Base-by-base conservation (phyloP, 306 rosid species). In the Herpetospermum pedunculosum region DNA sequence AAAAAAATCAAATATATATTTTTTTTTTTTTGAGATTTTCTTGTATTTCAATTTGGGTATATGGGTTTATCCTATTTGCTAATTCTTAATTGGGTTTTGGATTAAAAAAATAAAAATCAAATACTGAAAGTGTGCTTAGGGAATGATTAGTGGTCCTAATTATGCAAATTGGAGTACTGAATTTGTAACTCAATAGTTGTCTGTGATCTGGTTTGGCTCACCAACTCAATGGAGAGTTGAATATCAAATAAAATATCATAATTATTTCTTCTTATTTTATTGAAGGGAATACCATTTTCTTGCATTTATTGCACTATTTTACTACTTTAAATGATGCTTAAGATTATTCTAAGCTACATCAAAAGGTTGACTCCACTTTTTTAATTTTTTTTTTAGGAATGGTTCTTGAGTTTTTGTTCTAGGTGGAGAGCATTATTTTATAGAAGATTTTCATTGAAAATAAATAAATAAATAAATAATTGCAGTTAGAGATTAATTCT, bases 261-360 rank as follows among this genome's bases (percentile, higher is more conserved):
- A 9, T 38, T 38, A 2, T 67, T 67, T 41, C 35, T 25, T 2
- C 73, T 68, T 68, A 68, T 68, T 68, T 41, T 68, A 41, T 68
- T 67, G 35, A 67, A 67, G 52, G 52, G 72, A 67, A 40, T 67
- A 67, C 50, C 72, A 67, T 38, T 40, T 67, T 40, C 52, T 23
- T 40, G 53, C 73, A 68, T 68, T 68, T 13, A 5, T 25, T 68
- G 21, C 54, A 68, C 14, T 68, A 68, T 25, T 68, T 68, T 44
- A 2, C 73, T 25, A 44, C 73, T 68, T 68, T 68, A 43, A 25
- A 68, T 43, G 54, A 68, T 68, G 73, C 73, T 44, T 14, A 5
- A 43, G 14, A 68, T 68, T 68, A 68, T 68, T 68, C 54, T 25
- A 68, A 68, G 37, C 55, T 26, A 43, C 25, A 43, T 3, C 38